Base-by-base conservation (phyloP, 805 yeast genomes). In the Lipomyces chichibuensis region DNA sequence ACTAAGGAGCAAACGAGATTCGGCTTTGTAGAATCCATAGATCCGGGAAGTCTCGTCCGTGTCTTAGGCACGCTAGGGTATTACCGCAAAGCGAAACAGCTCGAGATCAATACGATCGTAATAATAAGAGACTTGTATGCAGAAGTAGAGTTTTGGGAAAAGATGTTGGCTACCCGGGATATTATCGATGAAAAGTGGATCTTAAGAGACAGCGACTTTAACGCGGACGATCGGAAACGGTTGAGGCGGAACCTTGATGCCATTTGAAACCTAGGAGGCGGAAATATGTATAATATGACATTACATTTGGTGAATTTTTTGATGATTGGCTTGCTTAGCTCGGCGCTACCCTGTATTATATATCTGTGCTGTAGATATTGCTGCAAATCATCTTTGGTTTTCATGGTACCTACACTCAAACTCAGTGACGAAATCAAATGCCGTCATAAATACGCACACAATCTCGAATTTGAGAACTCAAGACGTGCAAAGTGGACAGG, bases 161-260 rank as follows among this genome's bases (percentile, higher is more conserved):
- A 25, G 14, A 25, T 43, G 37, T 29, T 37, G 39, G 23, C 20
- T 5, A 13, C n/a, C 8, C 55, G 62, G 33, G n/a, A 59, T 8
- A 46, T 17, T 25, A 23, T 59, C n/a, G 62, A 59, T 14, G 6
- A 59, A 13, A 55, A 43, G 20, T 59, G 62, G 62, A 59, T 29
- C 6, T 43, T 23, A 8, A 17, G 8, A n/a, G 49, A 17, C 8
- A n/a, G 14, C 4, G 49, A 43, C 6, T 43, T 43, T 43, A 43
- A 23, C 14, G 49, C n/a, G 49, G 49, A 43, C n/a, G 49, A 43
- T n/a, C 49, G 49, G 23, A n/a, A 43, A 43, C 49, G 49, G 25
- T 17, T 43, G 14, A 2, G 2, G 17, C 8, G 49, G 20, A 17
- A 43, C n/a, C 9, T 17, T n/a, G n/a, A 9, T 43, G 20, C 9